These are phyloP conservation scores for Pseudocercospora musae DNA, from an alignment of 2,329 filamentous ascomycete genomes.

Conservation along the genomic window DNA sequence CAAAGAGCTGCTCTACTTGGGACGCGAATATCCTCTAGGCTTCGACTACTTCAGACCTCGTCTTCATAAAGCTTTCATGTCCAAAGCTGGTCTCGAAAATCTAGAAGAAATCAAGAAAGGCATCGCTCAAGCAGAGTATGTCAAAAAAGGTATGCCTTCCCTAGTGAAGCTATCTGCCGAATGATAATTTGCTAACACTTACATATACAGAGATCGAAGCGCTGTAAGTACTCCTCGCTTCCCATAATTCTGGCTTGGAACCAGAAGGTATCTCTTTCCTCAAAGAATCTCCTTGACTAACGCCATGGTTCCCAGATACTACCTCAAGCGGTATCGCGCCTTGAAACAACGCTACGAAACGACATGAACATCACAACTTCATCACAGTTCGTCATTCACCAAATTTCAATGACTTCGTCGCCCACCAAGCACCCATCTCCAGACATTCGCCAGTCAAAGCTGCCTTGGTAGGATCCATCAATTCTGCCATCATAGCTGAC, in stretches of 20 bases:
- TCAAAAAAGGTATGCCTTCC: conserved; percentile 72
- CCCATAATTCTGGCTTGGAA: not conserved
- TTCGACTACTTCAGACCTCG: conserved; percentile 77
- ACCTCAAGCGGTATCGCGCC: conserved; percentile 85
- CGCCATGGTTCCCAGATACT: conserved; percentile 61
- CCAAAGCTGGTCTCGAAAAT: conserved; percentile 66
- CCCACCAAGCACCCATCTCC: conserved; percentile 64
- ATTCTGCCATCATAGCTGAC: conserved; percentile 78
- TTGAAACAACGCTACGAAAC: conserved; percentile 70
- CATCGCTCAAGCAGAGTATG: conserved; percentile 76
- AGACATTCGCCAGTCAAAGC: conserved; percentile 82
- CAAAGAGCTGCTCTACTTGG: conserved; percentile 85
- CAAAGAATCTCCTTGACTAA: not conserved
- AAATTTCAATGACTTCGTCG: conserved; percentile 45
- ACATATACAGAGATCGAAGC: conserved; percentile 73
- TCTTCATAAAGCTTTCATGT: conserved; percentile 80
- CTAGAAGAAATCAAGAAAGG: conserved; percentile 72
- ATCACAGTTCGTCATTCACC: not conserved
- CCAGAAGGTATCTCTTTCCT: conserved; percentile 3
- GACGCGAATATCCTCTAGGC: conserved; percentile 81
- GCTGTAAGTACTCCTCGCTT: conserved; percentile 59
- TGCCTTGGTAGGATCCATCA: conserved; percentile 70
- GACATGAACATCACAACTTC: conserved; percentile 11
- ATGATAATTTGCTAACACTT: not conserved
- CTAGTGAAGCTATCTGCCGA: not conserved